phyloP scores from a whole-genome alignment of 495 filamentous ascomycete species.

The Podospora pseudopauciseta region DNA sequence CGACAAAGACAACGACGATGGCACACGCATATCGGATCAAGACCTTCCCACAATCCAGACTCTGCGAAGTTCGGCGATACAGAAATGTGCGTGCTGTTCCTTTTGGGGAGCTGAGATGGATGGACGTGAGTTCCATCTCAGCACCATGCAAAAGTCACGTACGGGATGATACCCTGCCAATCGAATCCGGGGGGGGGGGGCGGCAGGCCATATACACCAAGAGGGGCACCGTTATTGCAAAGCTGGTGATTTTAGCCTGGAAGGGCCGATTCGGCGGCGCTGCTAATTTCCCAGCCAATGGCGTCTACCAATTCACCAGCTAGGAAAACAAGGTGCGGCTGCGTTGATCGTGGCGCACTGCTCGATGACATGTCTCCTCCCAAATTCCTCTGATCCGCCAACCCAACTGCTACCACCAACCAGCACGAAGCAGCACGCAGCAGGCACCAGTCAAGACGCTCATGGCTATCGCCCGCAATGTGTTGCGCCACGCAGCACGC shows the following conservation, averaged over 20 bases:
- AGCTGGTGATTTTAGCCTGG: constrained; percentile 37
- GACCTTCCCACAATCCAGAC: background rate
- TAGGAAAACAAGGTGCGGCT: constrained; percentile 41
- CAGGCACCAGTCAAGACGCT: constrained; percentile 7
- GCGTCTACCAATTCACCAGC: constrained; percentile 23
- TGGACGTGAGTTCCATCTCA: background rate
- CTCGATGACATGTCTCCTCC: background rate
- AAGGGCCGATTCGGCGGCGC: constrained; percentile 38
- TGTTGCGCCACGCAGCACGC: background rate
- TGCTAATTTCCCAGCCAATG: constrained; percentile 34
- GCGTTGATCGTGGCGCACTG: constrained; percentile 34
- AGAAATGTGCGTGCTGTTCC: background rate
- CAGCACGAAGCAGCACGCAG: background rate
- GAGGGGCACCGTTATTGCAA: constrained; percentile 30
- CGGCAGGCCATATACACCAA: constrained; percentile 24
- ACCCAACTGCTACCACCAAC: background rate
- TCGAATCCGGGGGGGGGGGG: constrained; percentile 33
- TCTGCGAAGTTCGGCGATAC: background rate
- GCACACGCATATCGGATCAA: constrained; percentile 3
- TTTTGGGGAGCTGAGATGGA: constrained; percentile 12
- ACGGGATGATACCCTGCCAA: constrained; percentile 35
- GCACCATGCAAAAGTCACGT: constrained; percentile 30
- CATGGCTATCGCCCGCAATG: background rate
- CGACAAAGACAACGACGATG: background rate
- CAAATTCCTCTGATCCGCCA: background rate